Conservation (phyloP, 73 alveolate species). For the Paramecium tetraurelia region DNA sequence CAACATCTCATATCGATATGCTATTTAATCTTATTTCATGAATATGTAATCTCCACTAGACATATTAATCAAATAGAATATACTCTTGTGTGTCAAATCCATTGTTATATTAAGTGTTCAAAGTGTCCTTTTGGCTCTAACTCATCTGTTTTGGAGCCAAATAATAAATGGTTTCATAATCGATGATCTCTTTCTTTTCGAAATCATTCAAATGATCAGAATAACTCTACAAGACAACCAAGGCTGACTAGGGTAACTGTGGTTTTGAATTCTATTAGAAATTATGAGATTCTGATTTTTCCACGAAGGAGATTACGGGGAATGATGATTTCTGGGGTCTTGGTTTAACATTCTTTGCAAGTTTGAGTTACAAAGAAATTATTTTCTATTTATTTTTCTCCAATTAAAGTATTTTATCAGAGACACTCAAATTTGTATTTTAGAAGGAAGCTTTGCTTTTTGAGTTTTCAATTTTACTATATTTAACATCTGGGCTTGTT, state of each 20-base stretch:
- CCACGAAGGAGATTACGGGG: background rate
- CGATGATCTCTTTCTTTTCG: conserved; percentile 55
- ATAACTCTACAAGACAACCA: background rate
- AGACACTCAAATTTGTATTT: background rate
- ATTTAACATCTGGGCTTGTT: background rate
- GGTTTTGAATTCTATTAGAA: background rate
- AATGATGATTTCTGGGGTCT: background rate
- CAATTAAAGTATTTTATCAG: background rate
- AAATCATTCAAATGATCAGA: background rate
- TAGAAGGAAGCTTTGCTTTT: background rate
- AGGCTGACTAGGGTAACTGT: background rate
- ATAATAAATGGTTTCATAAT: conserved; percentile 44
- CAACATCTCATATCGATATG: conserved; percentile 86
- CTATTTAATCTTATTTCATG: conserved; percentile 76
- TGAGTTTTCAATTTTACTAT: background rate
- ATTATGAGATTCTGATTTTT: background rate
- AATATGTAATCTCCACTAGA: conserved; percentile 80
- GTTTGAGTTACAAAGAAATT: background rate
- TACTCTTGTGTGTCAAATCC: conserved; percentile 86
- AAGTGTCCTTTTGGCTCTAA: background rate
- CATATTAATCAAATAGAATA: background rate
- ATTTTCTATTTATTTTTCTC: background rate
- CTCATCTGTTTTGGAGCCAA: background rate
- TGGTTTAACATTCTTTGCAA: background rate
- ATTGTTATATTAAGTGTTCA: conserved; percentile 43